phyloP scores from a whole-genome alignment of 257 asterid species.

The Scutellaria barbata region DNA sequence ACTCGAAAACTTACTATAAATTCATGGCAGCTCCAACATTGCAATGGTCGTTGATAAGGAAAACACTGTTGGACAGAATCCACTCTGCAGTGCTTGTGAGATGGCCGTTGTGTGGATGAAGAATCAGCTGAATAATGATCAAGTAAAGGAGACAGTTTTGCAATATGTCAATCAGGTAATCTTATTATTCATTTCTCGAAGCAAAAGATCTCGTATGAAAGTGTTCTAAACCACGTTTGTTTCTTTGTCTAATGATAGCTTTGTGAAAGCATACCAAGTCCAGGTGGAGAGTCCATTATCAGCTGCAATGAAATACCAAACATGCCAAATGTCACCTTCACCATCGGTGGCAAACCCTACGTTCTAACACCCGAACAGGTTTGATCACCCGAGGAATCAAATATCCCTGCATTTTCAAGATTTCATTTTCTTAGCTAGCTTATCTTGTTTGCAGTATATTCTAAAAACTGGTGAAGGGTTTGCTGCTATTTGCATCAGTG shows the following conservation, averaged over 20 bases:
- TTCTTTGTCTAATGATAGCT: conserved; percentile 53
- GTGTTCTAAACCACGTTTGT: not conserved
- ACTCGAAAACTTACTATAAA: not conserved
- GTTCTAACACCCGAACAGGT: conserved; percentile 91
- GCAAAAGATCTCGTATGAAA: conserved; percentile 7
- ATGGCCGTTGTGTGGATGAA: conserved; percentile 97
- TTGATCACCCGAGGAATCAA: no score
- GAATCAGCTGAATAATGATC: conserved; percentile 66
- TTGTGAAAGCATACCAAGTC: conserved; percentile 86
- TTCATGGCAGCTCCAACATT: conserved; percentile 71
- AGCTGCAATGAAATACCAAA: conserved; percentile 62
- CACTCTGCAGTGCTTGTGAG: conserved; percentile 81
- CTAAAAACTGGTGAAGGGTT: conserved; percentile 72
- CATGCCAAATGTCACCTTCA: conserved; percentile 76
- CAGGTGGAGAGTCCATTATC: conserved; percentile 74
- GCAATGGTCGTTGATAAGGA: conserved; percentile 70
- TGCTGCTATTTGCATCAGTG: conserved; percentile 75
- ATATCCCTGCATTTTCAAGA: not conserved
- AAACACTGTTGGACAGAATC: conserved; percentile 42
- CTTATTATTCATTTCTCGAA: conserved; percentile 12
- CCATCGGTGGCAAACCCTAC: conserved; percentile 61
- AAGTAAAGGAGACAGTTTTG: conserved; percentile 70
- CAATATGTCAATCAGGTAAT: conserved; percentile 81
- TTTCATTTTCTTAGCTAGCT: not conserved
- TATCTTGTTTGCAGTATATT: conserved; percentile 61